Evolutionary conservation across 2,329 filamentous ascomycete species (phyloP), one percentile per base, ranked within the genome.

Genomic region (Juglanconis juglandina): DNA sequence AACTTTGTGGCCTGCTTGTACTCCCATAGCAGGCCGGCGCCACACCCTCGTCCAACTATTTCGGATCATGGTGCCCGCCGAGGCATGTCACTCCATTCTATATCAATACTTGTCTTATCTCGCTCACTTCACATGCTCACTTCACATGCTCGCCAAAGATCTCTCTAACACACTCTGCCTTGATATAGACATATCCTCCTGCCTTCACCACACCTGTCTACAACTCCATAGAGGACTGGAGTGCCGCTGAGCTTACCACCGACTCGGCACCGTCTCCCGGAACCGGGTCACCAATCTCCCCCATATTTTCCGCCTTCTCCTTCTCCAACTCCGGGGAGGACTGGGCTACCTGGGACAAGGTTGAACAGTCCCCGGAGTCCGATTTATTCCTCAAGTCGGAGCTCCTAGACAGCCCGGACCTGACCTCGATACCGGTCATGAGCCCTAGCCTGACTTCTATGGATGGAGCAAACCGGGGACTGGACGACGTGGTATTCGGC

Each of bases 391-490:
- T 73, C 66, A 74, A 71, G 65, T 58, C 66, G 11, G 70, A 73
- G 55, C 67, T 70, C 39, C 67, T 68, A 24, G 71, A 68, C 64
- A 70, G 66, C 57, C 66, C 69, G 8, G 54, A 71, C 32, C 64
- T 73, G 33, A 58, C 66, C 9, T 62, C 69, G 13, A 66, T 70
- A 53, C 66, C 68, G 1, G 46, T 63, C 30, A 53, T 70, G 58
- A 76, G 71, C 68, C 71, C 74, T 4, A 69, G 69, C 37, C 68
- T 75, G 59, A 70, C 75, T 65, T 73, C 73, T 32, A 65, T 71
- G 64, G 70, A 73, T 34, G 70, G 75, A 3, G 64, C 68, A 30
- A 63, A 65, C 47, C 44, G 63, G 3, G 47, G 52, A 14, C 44
- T 61, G 14, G 61, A 66, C 53, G 61, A 61, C 46, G 64, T 69